These are phyloP conservation scores for Xerocomus potaroensis DNA, from an alignment of 768 basidiomycete species.

Conservation along the genomic window DNA sequence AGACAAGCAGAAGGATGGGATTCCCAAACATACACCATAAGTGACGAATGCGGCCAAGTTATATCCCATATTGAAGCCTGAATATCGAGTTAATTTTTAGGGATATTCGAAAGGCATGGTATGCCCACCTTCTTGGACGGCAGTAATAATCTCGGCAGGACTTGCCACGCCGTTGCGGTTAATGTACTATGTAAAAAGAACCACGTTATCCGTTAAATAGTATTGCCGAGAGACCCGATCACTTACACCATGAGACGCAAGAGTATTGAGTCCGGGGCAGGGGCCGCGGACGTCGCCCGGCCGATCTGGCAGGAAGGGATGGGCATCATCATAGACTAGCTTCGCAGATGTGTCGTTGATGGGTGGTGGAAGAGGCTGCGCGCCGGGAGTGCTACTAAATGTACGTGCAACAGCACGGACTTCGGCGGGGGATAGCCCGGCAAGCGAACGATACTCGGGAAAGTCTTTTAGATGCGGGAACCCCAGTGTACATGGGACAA, in stretches of 20 bases:
- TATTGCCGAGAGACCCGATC: background rate
- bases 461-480: slow-evolving; percentile 15
- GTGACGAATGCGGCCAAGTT: slow-evolving; percentile 18
- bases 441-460: slow-evolving; percentile 20
- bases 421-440: slow-evolving; percentile 15
- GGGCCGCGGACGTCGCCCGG: slow-evolving; percentile 26
- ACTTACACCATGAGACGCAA: slow-evolving; percentile 27
- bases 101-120: background rate
- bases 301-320: slow-evolving; percentile 11
- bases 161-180: slow-evolving; percentile 17
- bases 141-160: slow-evolving; percentile 22
- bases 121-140: slow-evolving; percentile 19
- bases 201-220: background rate
- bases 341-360: slow-evolving; percentile 24
- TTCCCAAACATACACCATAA: slow-evolving; percentile 13
- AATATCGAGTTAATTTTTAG: background rate
- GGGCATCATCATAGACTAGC: slow-evolving; percentile 15
- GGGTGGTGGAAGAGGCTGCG: slow-evolving; percentile 20
- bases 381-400: slow-evolving; percentile 18
- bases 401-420: slow-evolving; percentile 10
- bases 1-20: background rate
- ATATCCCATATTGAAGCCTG: slow-evolving; percentile 26
- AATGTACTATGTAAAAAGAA: slow-evolving; percentile 12
- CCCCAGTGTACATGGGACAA: slow-evolving; percentile 8
- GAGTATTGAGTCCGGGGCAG: slow-evolving; percentile 23